A percentile compares a stretch with the other conserved stretches of the same genome.
These are phyloP conservation scores for Oryza glaberrima DNA, from an alignment of 176 grass and related monocot genomes.

Conservation along the genomic window DNA sequence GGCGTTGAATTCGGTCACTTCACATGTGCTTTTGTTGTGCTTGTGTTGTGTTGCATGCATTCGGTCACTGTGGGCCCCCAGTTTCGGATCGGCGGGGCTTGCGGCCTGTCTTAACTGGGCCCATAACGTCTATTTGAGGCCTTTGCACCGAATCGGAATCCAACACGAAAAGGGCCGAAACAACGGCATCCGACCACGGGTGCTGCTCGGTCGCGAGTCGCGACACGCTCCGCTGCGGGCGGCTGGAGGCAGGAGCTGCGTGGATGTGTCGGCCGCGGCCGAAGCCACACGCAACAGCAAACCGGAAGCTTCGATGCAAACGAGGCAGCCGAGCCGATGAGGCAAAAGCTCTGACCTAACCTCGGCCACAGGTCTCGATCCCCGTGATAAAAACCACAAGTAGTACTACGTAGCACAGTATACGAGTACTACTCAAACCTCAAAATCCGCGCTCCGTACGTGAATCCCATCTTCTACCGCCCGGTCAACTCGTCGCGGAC, in stretches of 20 bases:
- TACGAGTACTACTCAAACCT: neutral
- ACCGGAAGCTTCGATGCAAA: conserved; percentile 14
- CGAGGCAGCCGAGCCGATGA: neutral
- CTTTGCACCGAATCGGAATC: neutral
- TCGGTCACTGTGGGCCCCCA: too few species aligned
- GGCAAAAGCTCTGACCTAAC: neutral
- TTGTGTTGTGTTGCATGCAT: too few species aligned
- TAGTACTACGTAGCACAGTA: too few species aligned
- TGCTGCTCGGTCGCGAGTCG: neutral
- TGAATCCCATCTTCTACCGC: neutral
- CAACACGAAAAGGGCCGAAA: neutral
- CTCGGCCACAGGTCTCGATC: neutral
- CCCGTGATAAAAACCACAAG: neutral
- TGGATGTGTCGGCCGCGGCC: neutral
- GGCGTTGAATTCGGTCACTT: neutral
- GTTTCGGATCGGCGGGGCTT: too few species aligned
- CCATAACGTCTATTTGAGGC: too few species aligned
- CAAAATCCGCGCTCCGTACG: neutral
- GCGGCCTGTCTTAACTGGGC: too few species aligned
- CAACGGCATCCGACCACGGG: too few species aligned
- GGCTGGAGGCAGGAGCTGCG: neutral
- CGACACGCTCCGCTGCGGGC: neutral
- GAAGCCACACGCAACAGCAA: neutral
- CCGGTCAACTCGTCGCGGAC: neutral
- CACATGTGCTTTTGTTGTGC: too few species aligned